Evolutionary conservation across 768 basidiomycete genomes (phyloP).

Genomic region (Exidia glandulosa): DNA sequence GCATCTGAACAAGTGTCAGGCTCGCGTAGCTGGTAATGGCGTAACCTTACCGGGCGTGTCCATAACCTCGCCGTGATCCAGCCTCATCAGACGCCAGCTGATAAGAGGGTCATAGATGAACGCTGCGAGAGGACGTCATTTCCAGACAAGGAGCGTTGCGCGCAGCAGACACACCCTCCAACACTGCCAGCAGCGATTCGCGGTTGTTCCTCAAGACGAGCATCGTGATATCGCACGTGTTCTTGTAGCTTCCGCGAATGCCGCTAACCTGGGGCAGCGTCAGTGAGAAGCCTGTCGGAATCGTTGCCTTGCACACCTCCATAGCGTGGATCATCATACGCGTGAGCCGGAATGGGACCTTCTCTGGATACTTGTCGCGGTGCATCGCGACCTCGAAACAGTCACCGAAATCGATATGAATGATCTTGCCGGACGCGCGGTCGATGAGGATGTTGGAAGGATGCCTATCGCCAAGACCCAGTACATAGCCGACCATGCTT

Average conservation of each 20-base stretch:
- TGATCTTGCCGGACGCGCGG: slow-evolving; percentile 31
- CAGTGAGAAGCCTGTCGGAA: not conserved
- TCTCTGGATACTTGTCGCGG: slow-evolving; percentile 37
- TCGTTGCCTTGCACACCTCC: slow-evolving; percentile 24
- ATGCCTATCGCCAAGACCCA: slow-evolving; percentile 39
- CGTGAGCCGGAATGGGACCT: slow-evolving; percentile 40
- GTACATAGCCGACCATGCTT: slow-evolving; percentile 39
- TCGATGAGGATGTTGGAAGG: slow-evolving; percentile 37
- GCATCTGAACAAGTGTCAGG: not conserved
- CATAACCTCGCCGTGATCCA: slow-evolving; percentile 26
- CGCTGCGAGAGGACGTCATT: slow-evolving; percentile 27
- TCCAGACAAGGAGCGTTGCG: not conserved
- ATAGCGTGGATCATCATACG: slow-evolving; percentile 40
- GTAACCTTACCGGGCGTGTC: not conserved
- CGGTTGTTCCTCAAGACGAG: slow-evolving; percentile 35
- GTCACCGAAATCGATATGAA: slow-evolving; percentile 35
- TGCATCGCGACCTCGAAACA: slow-evolving; percentile 35
- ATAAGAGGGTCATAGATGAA: slow-evolving; percentile 40
- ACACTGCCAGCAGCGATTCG: slow-evolving; percentile 36
- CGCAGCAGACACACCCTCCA: slow-evolving; percentile 8
- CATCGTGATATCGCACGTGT: slow-evolving; percentile 34
- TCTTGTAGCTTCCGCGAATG: slow-evolving; percentile 36
- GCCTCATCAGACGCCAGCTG: slow-evolving; percentile 27
- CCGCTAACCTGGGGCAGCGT: slow-evolving; percentile 25
- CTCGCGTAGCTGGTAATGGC: not conserved